Evolutionary conservation across 2,329 filamentous ascomycete species (phyloP), one percentile per base, ranked within the genome.

Genomic region (Massarina eburnea): DNA sequence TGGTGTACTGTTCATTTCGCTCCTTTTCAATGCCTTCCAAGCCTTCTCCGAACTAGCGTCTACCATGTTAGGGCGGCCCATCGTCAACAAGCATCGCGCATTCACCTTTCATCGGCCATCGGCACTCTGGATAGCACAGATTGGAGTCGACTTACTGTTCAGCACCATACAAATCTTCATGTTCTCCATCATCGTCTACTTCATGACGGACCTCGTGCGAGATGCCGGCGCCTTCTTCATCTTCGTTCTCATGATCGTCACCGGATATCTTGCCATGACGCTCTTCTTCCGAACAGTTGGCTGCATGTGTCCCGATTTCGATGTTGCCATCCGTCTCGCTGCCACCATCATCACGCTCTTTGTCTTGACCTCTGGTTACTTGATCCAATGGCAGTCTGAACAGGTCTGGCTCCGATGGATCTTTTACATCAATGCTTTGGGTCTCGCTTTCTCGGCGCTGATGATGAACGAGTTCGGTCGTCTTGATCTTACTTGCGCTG

Each of bases 1-100:
- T 52, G 89, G 89, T 74, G 80, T 92, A 1, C 75, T 95, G 40
- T 95, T 95, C 72, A 83, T 91, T 43, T 76, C 86, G 18, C 79
- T 95, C 1, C 73, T 95, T 4, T 92, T 92, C 78, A 92, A 92
- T 66, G 86, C 87, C n/a, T 92, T 95, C 70, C 85, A 90, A 62
- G 88, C 89, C 19, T 91, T 94, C 62, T 82, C 85, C 0, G 89
- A 95, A 67, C 72, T 95, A 0, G 86, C 80, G 0, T 78, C 80
- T 9, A 87, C 86, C 1, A 92, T 94, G 87, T 73, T 84, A 14
- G 88, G 86, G 1, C 80, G 90, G 8, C 79, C 84, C 0, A 87
- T 95, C 29, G 80, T 95, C 49, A 89, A 91, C 66, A 95, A 94
- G 66, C 90, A 95, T 68, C 84, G 86, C 46, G 85, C 87, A 0